Percentiles rank a stretch among this genome's conserved stretches.
Conservation (phyloP, 768 basidiomycete species). For the Cyclocybe cylindracea region DNA sequence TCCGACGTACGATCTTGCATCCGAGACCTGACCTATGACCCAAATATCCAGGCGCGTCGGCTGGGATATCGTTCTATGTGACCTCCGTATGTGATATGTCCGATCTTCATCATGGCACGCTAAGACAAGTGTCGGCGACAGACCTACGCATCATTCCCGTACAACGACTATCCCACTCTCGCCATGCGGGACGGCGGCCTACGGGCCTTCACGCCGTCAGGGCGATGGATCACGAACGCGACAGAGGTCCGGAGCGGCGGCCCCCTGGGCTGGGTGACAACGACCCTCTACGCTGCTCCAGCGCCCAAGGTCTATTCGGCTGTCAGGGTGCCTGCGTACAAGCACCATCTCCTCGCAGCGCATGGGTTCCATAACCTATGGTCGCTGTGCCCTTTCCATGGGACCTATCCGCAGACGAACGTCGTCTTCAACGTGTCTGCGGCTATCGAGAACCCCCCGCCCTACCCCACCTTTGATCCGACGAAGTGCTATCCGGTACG, state of each 20-base stretch:
- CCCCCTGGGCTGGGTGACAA: slow-evolving; percentile 38
- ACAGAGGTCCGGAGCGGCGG: slow-evolving; percentile 32
- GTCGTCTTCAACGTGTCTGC: slow-evolving; percentile 36
- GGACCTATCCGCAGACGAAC: slow-evolving; percentile 30
- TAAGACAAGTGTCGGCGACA: slow-evolving; percentile 11
- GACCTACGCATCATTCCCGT: slow-evolving; percentile 53
- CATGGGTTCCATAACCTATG: slow-evolving; percentile 33
- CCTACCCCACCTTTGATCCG: slow-evolving; percentile 23
- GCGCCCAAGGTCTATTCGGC: slow-evolving; percentile 39
- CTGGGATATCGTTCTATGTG: slow-evolving; percentile 40
- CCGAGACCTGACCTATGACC: not conserved
- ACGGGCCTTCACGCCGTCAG: slow-evolving; percentile 33
- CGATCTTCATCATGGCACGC: not conserved
- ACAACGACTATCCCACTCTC: slow-evolving; percentile 46
- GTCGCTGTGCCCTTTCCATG: slow-evolving; percentile 38
- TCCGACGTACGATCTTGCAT: not conserved
- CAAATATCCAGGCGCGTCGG: slow-evolving; percentile 28
- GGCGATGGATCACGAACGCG: slow-evolving; percentile 39
- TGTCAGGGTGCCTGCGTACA: slow-evolving; percentile 16
- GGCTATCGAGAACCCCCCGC: slow-evolving; percentile 10
- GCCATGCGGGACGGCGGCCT: slow-evolving; percentile 38
- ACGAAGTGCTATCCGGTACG: slow-evolving; percentile 30
- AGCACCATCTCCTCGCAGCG: slow-evolving; percentile 30
- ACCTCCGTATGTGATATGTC: slow-evolving; percentile 38
- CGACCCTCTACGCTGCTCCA: slow-evolving; percentile 25